Conservation (phyloP, 352 stramenopile genomes). For the Globisporangium echinulatum region DNA sequence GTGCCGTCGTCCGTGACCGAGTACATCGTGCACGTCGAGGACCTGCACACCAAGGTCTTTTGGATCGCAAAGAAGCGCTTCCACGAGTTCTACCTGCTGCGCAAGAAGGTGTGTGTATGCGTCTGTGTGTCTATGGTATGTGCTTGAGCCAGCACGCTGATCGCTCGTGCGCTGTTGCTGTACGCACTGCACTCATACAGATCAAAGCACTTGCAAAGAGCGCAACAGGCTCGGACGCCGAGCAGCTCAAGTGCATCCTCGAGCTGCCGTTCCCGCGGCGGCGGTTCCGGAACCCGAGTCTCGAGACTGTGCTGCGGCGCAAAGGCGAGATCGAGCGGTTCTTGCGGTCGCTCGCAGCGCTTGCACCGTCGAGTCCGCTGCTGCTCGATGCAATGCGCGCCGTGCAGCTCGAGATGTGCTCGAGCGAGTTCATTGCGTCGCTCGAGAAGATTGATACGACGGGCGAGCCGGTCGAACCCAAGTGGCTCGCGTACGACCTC, state of each 20-base stretch:
- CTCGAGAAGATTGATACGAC: constrained; percentile 71
- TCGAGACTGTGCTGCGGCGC: constrained; percentile 36
- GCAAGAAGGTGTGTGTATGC: constrained; percentile 39
- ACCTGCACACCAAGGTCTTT: constrained; percentile 77
- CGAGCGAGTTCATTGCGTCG: constrained; percentile 63
- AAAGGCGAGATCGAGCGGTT: constrained; percentile 69
- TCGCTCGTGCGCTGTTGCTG: neutral
- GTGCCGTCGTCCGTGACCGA: constrained; percentile 56
- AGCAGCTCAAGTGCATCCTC: constrained; percentile 66
- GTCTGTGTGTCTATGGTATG: neutral
- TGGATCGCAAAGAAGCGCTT: constrained; percentile 82
- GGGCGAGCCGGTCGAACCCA: constrained; percentile 55
- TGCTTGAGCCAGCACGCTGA: no score
- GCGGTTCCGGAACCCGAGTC: constrained; percentile 40
- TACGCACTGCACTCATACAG: constrained; percentile 5
- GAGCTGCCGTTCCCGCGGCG: constrained; percentile 68
- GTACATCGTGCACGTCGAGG: constrained; percentile 71
- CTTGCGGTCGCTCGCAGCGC: constrained; percentile 55
- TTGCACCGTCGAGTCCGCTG: constrained; percentile 49
- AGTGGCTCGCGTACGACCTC: constrained; percentile 74
- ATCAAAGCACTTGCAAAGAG: constrained; percentile 37
- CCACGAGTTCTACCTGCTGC: constrained; percentile 61
- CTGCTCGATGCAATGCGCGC: constrained; percentile 58
- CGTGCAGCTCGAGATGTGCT: constrained; percentile 70
- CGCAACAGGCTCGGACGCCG: constrained; percentile 30